These are phyloP conservation scores for Ogataea ganodermae DNA, from an alignment of 805 yeast species.

Conservation along the genomic window DNA sequence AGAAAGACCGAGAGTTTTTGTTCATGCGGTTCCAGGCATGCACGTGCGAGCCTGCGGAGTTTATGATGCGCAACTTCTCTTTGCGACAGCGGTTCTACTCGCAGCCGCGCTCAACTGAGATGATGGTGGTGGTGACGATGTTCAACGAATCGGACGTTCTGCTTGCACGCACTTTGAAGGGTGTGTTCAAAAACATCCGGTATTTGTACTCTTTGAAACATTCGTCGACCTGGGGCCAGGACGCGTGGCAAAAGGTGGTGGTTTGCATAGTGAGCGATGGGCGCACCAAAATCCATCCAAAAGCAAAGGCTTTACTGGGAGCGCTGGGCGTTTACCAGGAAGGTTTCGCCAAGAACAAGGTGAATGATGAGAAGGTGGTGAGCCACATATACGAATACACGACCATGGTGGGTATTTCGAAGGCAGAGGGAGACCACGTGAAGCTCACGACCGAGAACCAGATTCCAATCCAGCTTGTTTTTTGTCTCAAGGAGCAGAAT, in stretches of 20 bases:
- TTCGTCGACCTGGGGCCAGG: conserved; percentile 87
- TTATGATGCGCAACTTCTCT: conserved; percentile 62
- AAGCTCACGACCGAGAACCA: conserved; percentile 65
- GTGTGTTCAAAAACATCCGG: conserved; percentile 84
- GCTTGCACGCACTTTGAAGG: conserved; percentile 83
- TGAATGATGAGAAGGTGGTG: conserved; percentile 77
- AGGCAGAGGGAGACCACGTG: conserved; percentile 56
- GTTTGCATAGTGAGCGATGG: conserved; percentile 93
- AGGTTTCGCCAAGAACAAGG: conserved; percentile 90
- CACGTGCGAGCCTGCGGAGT: conserved; percentile 85
- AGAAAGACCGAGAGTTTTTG: conserved; percentile 59
- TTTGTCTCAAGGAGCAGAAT: conserved; percentile 88
- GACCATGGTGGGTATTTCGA: conserved; percentile 81
- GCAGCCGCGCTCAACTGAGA: conserved; percentile 80
- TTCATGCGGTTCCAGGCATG: conserved; percentile 94
- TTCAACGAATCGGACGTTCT: conserved; percentile 86
- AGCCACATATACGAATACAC: conserved; percentile 94
- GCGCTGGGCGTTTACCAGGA: conserved; percentile 93
- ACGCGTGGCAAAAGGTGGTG: conserved; percentile 92
- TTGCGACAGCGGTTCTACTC: conserved; percentile 79
- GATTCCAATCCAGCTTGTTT: conserved; percentile 83
- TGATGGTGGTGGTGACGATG: conserved; percentile 84
- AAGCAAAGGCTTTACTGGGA: conserved; percentile 77
- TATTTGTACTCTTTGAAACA: conserved; percentile 65
- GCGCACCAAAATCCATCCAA: conserved; percentile 75